Base-by-base conservation (phyloP, 495 filamentous ascomycete genomes). In the Aspergillus heteromorphus region DNA sequence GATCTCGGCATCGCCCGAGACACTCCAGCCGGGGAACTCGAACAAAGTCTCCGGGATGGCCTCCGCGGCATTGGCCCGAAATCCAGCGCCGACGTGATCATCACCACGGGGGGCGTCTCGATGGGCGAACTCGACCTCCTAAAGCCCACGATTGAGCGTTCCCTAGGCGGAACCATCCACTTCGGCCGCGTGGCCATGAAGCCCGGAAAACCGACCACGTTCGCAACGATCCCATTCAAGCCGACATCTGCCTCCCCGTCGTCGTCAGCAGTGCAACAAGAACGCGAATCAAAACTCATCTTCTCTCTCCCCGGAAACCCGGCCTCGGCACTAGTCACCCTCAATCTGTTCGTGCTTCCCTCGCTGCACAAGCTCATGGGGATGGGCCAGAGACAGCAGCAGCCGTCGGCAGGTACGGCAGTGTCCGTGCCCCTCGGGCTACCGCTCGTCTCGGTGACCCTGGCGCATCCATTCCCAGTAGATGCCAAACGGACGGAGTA, bases 41-140 rank as follows among this genome's bases (percentile, higher is more conserved):
- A 95, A 62, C 73, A 86, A 53, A 82, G 78, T 20, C 78, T 98
- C 11, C 82, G 90, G 6, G 76, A 80, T 56, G 89, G 88, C 17
- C 67, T 97, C 43, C 80, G 85, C 19, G 74, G 76, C 34, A 62
- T 74, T 5, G 70, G 71, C 27, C 65, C 60, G 0, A 57, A 65
- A 20, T 61, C 60, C 0, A 43, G 56, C 38, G 83, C 86, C 20
- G 91, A 97, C 61, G 78, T 97, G 21, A 79, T 97, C 47, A 84
- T 99, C 59, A 97, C 95, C 11, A 92, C 88, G 0, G 93, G 93
- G 29, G 95, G 93, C 17, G 93, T 97, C 18, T 96, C 91, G 13
- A 99, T 99, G 93, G 93, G 93, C 55, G 93, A 99, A 72, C 83
- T 96, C 0, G 93, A 99, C 65, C 84, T 99, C 27, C 84, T 99